Evolutionary conservation across 805 yeast genomes (phyloP).

Genomic region (Kurtzmaniella cleridarum): DNA sequence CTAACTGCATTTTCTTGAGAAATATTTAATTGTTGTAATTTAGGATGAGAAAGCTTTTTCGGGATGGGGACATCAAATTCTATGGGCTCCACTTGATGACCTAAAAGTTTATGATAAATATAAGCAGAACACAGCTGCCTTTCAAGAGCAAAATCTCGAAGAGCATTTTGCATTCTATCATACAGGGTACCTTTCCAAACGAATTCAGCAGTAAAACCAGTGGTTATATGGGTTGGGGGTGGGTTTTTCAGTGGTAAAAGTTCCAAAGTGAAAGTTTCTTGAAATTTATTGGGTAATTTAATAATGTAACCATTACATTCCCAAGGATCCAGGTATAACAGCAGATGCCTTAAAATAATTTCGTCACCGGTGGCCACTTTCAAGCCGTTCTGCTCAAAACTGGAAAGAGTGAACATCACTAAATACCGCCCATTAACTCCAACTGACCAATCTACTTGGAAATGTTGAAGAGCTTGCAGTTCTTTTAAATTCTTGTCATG

Average conservation of each 20-base stretch:
- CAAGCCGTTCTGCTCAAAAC: constrained; percentile 58
- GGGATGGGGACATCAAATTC: constrained; percentile 63
- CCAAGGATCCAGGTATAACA: constrained; percentile 58
- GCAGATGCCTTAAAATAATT: constrained; percentile 45
- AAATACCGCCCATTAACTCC: constrained; percentile 60
- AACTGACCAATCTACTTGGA: constrained; percentile 68
- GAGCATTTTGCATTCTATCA: constrained; percentile 77
- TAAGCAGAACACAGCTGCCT: constrained; percentile 66
- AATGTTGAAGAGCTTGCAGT: constrained; percentile 68
- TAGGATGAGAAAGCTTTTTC: constrained; percentile 53
- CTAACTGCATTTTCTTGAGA: constrained; percentile 79
- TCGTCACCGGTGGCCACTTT: constrained; percentile 84
- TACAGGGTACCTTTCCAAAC: constrained; percentile 86
- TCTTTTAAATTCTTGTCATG: constrained; percentile 71
- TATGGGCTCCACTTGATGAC: constrained; percentile 66
- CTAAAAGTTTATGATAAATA: constrained; percentile 72
- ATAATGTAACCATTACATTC: constrained; percentile 66
- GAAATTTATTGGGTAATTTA: constrained; percentile 59
- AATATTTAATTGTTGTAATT: constrained; percentile 63
- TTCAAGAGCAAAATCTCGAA: constrained; percentile 64
- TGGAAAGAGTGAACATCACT: constrained; percentile 64
- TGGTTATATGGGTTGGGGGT: constrained; percentile 56
- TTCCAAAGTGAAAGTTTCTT: constrained; percentile 70
- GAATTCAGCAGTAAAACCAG: constrained; percentile 77
- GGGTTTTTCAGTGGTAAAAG: constrained; percentile 33